These are phyloP conservation scores for Fusarium redolens DNA, from an alignment of 2,329 filamentous ascomycete genomes.

Conservation along the genomic window DNA sequence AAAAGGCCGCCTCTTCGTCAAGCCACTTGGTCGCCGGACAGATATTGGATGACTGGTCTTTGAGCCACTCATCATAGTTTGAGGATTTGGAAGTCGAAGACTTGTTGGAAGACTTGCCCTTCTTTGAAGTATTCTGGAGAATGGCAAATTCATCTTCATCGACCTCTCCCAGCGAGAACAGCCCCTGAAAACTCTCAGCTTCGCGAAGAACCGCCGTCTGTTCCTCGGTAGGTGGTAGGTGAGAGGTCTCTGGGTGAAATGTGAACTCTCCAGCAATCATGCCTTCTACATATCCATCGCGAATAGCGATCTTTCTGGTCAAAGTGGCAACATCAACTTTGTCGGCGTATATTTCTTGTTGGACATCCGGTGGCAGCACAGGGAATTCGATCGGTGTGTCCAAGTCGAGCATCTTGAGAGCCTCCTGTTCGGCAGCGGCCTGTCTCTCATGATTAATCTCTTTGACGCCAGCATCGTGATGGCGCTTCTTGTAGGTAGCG, in stretches of 20 bases:
- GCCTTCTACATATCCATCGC: slow-evolving; percentile 31
- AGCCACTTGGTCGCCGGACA: slow-evolving; percentile 10
- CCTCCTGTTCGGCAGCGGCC: not conserved
- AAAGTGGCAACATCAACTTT: slow-evolving; percentile 16
- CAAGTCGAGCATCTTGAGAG: not conserved
- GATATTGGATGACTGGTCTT: not conserved
- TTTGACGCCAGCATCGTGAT: not conserved
- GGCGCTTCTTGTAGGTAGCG: not conserved
- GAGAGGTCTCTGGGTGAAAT: slow-evolving; percentile 22
- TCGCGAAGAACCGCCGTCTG: slow-evolving; percentile 27
- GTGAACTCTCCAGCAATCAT: slow-evolving; percentile 35
- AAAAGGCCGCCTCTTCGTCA: not conserved
- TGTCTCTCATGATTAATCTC: not conserved
- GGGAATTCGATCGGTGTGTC: not conserved
- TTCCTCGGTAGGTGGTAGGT: slow-evolving; percentile 21
- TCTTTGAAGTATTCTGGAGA: not conserved
- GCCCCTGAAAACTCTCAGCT: not conserved
- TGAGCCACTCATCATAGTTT: slow-evolving; percentile 11
- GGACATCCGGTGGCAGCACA: not conserved
- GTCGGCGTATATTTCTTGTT: slow-evolving; percentile 6
- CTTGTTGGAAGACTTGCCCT: not conserved
- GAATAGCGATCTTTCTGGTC: slow-evolving; percentile 23
- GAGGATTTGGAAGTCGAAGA: not conserved
- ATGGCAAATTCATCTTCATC: not conserved
- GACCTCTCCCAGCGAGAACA: not conserved